Base-by-base conservation (phyloP, 2,329 filamentous ascomycete species). In the Diaporthe capsici region DNA sequence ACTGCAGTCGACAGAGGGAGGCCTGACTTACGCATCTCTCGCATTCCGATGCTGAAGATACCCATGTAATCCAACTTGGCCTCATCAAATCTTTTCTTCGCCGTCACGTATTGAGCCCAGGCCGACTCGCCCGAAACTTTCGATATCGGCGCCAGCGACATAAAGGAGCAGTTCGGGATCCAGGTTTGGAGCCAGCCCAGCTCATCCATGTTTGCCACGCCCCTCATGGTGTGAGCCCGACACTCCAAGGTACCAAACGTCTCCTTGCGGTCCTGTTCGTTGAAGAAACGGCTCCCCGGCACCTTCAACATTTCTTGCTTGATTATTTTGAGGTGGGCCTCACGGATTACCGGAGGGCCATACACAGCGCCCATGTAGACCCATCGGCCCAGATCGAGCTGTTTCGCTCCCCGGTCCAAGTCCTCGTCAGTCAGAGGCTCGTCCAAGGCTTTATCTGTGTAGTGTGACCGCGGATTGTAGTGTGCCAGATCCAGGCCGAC, bases 301-400 rank as follows among this genome's bases (percentile, higher is more conserved):
- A 85, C 83, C 47, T 80, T 76, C 2, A 77, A 77, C 76, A 86
- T 85, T 44, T 82, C 79, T 25, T 81, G 67, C 75, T 84, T 84
- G 77, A 86, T 75, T 81, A 82, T 80, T 1, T 77, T 67, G 73
- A 79, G 81, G 60, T 81, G 76, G 0, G 78, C 80, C 7, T 82
- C 73, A 22, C 82, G 81, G 25, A 81, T 78, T 1, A 78, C 71
- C 0, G 79, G 77, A 1, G 80, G 79, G 3, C 81, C 80, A 75
- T 85, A 84, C 2, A 84, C 81, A 3, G 85, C 84, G 10, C 86
- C 86, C 74, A 88, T 87, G 76, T 87, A 87, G 77, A 86, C 85
- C 86, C 86, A 88, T 2, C 85, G 81, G 10, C 85, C 85, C 4
- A 87, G 80, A 47, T 78, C 75, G 25, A 87, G 82, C 74, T 85